Evolutionary conservation across 768 basidiomycete species (phyloP), one percentile per base, ranked within the genome.

Genomic region (Boletellus ananas): DNA sequence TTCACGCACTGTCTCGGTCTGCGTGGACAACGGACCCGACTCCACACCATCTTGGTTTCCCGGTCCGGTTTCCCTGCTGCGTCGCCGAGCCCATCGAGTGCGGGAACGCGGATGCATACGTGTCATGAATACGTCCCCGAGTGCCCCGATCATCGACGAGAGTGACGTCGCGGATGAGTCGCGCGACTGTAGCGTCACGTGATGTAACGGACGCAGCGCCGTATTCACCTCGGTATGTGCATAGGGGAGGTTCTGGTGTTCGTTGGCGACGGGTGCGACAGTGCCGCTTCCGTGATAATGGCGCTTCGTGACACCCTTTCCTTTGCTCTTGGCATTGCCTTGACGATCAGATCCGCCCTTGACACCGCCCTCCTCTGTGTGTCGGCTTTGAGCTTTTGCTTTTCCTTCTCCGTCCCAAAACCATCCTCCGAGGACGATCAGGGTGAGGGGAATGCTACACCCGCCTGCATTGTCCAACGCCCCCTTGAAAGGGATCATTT

Each of bases 351-450:
- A 36, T 6, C 16, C 29, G 6, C 16, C 11, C 21, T 43, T 34
- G 12, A 31, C 16, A n/a, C 40, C 29, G 4, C 21, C n/a, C 18
- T 18, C 31, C 16, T 42, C 43, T n/a, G n/a, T 12, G 4, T 27
- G 33, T 2, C 25, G 16, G 27, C 7, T 6, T 23, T 35, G 52
- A 2, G 1, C n/a, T 2, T 36, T 49, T 6, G 27, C 6, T 2
- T 49, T 39, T 27, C 46, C 18, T 3, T 57, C 49, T 11, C 75
- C 72, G 0, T 72, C 72, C 65, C 83, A 87, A 70, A 95, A 95
- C 74, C 94, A 97, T 13, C 89, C 93, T 11, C 94, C 94, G 37
- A 97, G 83, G 6, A 96, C 92, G 49, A 97, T 77, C 21, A 96
- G 73, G 2, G 94, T 97, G 23, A 97, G 62, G 0, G 94, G 95